phyloP scores from a whole-genome alignment of 345 rosid genomes.

The Eucalyptus cloeziana region DNA sequence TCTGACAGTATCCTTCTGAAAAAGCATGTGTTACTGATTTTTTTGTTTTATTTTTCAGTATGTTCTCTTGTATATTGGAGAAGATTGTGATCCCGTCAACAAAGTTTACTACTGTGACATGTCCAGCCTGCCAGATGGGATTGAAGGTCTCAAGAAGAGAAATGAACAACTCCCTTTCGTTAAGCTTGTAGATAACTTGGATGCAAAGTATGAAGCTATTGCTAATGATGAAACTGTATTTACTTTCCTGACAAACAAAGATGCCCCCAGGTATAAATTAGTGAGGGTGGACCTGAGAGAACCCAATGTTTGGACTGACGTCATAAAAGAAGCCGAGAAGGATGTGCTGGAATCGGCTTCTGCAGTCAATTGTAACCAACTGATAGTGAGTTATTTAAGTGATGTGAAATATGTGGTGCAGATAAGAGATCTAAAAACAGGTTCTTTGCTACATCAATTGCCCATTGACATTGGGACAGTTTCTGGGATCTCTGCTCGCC shows the following conservation, averaged over 20 bases:
- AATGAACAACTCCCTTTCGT: slow-evolving; percentile 49
- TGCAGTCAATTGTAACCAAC: slow-evolving; percentile 53
- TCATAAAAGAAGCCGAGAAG: slow-evolving; percentile 59
- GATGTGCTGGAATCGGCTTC: slow-evolving; percentile 72
- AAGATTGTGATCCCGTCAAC: slow-evolving; percentile 76
- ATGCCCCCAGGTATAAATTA: slow-evolving; percentile 78
- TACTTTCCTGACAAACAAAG: slow-evolving; percentile 72
- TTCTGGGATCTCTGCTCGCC: slow-evolving; percentile 46
- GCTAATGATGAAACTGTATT: slow-evolving; percentile 72
- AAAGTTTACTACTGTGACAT: slow-evolving; percentile 67
- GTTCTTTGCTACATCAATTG: slow-evolving; percentile 57
- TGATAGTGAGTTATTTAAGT: slow-evolving; percentile 76
- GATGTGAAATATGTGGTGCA: slow-evolving; percentile 76
- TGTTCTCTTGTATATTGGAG: slow-evolving; percentile 37
- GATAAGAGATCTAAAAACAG: slow-evolving; percentile 70
- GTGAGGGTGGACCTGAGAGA: slow-evolving; percentile 70
- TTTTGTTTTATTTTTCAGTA: slow-evolving; percentile 35
- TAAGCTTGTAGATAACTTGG: slow-evolving; percentile 67
- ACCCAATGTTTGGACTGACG: slow-evolving; percentile 66
- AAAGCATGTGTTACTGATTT: not conserved
- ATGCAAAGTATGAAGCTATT: slow-evolving; percentile 42
- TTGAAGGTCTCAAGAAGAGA: slow-evolving; percentile 48
- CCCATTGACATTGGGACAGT: slow-evolving; percentile 84
- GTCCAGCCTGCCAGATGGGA: slow-evolving; percentile 51
- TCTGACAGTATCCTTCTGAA: not conserved